These are phyloP conservation scores for Cryptosporidium ubiquitum DNA, from an alignment of 169 alveolate genomes.

Conservation along the genomic window DNA sequence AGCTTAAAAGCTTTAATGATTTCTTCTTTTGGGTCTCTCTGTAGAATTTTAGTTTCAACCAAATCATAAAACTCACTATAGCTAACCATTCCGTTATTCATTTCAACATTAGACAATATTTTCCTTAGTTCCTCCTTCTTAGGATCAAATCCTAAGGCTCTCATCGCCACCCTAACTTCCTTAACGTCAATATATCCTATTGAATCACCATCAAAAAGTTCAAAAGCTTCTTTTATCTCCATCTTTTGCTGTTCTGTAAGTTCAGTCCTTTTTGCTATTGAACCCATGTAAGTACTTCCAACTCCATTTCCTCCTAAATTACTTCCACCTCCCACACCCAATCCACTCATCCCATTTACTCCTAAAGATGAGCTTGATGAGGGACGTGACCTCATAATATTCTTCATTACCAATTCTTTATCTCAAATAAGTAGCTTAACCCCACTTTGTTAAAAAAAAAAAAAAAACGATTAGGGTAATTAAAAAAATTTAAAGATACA, in stretches of 20 bases:
- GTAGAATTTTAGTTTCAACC: slow-evolving; percentile 86
- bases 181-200: slow-evolving; percentile 95
- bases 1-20: slow-evolving; percentile 93
- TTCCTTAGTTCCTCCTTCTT: slow-evolving; percentile 93
- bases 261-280: slow-evolving; percentile 79
- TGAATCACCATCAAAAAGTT: slow-evolving; percentile 96
- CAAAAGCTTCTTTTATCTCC: slow-evolving; percentile 98
- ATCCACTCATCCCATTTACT: slow-evolving; percentile 6
- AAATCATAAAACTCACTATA: slow-evolving; percentile 85
- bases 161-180: slow-evolving; percentile 98
- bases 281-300: slow-evolving; percentile 14
- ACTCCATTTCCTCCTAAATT: slow-evolving; percentile 34
- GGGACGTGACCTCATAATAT: slow-evolving; percentile 57
- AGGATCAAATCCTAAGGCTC: slow-evolving; percentile 98
- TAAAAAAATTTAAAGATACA: neutral
- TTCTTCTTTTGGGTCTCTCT: slow-evolving; percentile 97
- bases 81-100: slow-evolving; percentile 76
- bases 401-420: slow-evolving; percentile 13
- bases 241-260: slow-evolving; percentile 86
- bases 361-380: slow-evolving; percentile 58
- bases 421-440: neutral
- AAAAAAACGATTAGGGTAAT: neutral
- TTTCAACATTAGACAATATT: slow-evolving; percentile 83
- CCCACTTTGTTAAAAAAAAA: neutral
- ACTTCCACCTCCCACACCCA: slow-evolving; percentile 62